These are phyloP conservation scores for Xylaria sp. DNA, from an alignment of 2,329 filamentous ascomycete genomes.

Conservation along the genomic window DNA sequence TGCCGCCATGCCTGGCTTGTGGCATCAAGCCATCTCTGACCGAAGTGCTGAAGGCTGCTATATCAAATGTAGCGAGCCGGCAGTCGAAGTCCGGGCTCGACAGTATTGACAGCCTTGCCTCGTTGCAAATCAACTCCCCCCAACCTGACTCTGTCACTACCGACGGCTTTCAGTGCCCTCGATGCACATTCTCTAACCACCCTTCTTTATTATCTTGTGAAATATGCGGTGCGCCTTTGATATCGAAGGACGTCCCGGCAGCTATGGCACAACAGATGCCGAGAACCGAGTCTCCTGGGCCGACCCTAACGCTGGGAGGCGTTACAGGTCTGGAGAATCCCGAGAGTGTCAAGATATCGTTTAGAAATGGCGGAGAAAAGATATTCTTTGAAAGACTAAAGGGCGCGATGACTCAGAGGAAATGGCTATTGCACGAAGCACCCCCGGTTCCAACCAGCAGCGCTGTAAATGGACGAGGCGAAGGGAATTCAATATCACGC, in stretches of 20 bases:
- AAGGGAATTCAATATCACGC: slow-evolving; percentile 47
- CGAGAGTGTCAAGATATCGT: slow-evolving; percentile 90
- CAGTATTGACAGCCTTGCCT: slow-evolving; percentile 23
- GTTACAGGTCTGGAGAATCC: slow-evolving; percentile 63
- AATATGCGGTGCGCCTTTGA: slow-evolving; percentile 84
- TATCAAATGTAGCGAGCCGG: slow-evolving; percentile 74
- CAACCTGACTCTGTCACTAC: slow-evolving; percentile 23
- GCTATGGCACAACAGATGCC: slow-evolving; percentile 55
- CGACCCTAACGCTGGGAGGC: slow-evolving; percentile 62
- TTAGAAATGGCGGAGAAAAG: slow-evolving; percentile 87
- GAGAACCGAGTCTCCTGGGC: slow-evolving; percentile 82
- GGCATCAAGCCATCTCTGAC: slow-evolving; percentile 91
- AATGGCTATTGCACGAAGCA: slow-evolving; percentile 92
- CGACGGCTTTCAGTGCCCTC: slow-evolving; percentile 72
- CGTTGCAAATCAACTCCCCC: slow-evolving; percentile 27
- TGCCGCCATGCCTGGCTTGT: slow-evolving; percentile 90
- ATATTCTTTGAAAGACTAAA: slow-evolving; percentile 92
- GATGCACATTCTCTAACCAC: slow-evolving; percentile 95
- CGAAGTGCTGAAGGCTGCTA: slow-evolving; percentile 86
- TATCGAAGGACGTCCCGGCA: slow-evolving; percentile 61
- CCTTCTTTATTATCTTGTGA: slow-evolving; percentile 87
- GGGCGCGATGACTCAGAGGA: slow-evolving; percentile 86
- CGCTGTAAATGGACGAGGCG: slow-evolving; percentile 52
- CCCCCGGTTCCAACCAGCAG: slow-evolving; percentile 81
- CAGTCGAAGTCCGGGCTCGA: slow-evolving; percentile 37